Percentiles rank a stretch among this genome's conserved stretches.
Conservation (phyloP, 495 filamentous ascomycete genomes). For the Aspergillus leporis region DNA sequence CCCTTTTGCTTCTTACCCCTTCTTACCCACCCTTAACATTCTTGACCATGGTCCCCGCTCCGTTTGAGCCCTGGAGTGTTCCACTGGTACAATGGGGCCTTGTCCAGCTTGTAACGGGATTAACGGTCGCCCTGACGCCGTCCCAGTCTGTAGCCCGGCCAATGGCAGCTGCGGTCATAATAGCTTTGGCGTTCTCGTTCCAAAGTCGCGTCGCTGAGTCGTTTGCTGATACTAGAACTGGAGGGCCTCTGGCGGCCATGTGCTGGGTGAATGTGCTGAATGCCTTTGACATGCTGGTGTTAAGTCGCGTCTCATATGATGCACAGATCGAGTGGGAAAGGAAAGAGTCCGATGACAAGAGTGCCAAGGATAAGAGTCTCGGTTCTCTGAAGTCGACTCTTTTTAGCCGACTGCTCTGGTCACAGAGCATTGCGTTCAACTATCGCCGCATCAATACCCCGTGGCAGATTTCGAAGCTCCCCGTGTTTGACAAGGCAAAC, state of each 20-base stretch:
- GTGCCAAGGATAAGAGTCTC: not conserved
- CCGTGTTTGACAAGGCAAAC: not conserved
- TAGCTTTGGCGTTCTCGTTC: slow-evolving; percentile 10
- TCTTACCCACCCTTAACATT: not conserved
- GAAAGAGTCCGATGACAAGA: slow-evolving; percentile 1
- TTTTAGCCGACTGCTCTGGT: slow-evolving; percentile 8
- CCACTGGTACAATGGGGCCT: slow-evolving; percentile 14
- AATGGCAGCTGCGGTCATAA: slow-evolving; percentile 1
- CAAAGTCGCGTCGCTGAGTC: slow-evolving; percentile 6
- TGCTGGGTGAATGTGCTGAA: slow-evolving; percentile 29
- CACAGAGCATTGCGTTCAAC: slow-evolving; percentile 18
- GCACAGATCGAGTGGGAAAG: slow-evolving; percentile 17
- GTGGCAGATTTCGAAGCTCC: slow-evolving; percentile 18
- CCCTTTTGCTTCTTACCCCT: not conserved
- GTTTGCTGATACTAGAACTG: slow-evolving; percentile 10
- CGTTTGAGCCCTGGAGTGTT: slow-evolving; percentile 10
- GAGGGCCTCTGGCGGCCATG: slow-evolving; percentile 22
- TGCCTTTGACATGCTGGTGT: slow-evolving; percentile 21
- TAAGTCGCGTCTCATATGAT: slow-evolving; percentile 20
- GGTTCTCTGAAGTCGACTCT: not conserved
- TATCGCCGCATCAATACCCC: slow-evolving; percentile 28
- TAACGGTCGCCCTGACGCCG: slow-evolving; percentile 15
- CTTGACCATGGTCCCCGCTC: not conserved
- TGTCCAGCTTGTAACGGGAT: slow-evolving; percentile 17
- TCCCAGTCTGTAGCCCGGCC: slow-evolving; percentile 11